Evolutionary conservation across 2,329 filamentous ascomycete genomes (phyloP), one percentile per base, ranked within the genome.

Genomic region (Shiraia sp.): DNA sequence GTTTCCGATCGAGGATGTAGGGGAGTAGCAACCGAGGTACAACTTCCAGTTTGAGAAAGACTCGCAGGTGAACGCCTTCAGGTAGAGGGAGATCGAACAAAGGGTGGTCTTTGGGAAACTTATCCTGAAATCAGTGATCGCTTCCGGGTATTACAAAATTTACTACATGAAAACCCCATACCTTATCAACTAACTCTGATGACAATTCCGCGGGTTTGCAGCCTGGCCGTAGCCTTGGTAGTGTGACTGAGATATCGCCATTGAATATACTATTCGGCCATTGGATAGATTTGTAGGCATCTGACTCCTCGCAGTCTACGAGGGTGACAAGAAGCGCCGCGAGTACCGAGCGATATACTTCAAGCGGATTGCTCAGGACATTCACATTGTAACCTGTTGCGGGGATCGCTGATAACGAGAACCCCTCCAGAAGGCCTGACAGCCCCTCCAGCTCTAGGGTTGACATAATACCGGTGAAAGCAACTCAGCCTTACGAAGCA

Each of bases 21-120:
- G 85, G 84, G 34, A 90, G 70, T 12, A 88, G 69, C 6, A 85
- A 64, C 40, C 79, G 70, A 27, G 79, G 68, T 27, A 90, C 75
- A 12, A 80, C 77, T 1, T 71, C 72, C 8, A 75, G 68, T 63
- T 82, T 83, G 72, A 87, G 79, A 69, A 81, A 86, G 66, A 90
- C 85, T 47, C 82, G 79, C 25, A 90, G 66, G 59, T 88, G 88
- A 31, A 82, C 77, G 31, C 81, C 82, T 40, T 73, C 76, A 4
- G 73, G 68, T 9, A 75, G 71, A 9, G 86, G 86, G 54, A 82
- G 82, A 40, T 81, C 75, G 49, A 89, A 79, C 13, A 90, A 76
- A 10, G 82, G 75, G 51, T 81, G 82, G 42, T 84, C 79, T 46
- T 82, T 79, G 25, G 86, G 85, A 63, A 87, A 89, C 82, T 87